A percentile compares a stretch with the other conserved stretches of the same genome.
Conservation (phyloP, 2,329 filamentous ascomycete genomes). For the Herpotrichia juniperi region DNA sequence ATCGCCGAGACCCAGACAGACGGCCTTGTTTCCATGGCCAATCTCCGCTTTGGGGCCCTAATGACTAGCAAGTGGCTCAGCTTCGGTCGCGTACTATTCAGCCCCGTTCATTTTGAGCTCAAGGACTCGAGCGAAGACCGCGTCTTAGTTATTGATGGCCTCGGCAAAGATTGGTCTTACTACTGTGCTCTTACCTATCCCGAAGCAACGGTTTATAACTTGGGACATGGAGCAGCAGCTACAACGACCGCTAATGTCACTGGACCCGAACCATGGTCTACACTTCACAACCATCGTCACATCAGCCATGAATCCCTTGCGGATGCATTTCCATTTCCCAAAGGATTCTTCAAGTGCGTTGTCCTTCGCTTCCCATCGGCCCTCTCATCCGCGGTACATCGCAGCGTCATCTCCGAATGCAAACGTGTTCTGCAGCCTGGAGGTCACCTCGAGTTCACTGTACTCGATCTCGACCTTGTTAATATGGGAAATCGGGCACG, state of each 20-base stretch:
- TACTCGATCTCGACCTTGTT: conserved; percentile 79
- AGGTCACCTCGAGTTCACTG: conserved; percentile 78
- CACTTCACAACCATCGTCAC: conserved; percentile 72
- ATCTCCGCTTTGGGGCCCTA: conserved; percentile 79
- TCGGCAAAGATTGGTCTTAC: conserved; percentile 91
- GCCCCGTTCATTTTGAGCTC: conserved; percentile 76
- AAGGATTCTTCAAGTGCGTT: conserved; percentile 76
- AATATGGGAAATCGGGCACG: conserved; percentile 79
- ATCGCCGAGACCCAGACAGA: conserved; percentile 45
- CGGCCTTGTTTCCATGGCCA: conserved; percentile 64
- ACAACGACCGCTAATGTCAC: conserved; percentile 16
- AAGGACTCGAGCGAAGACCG: conserved; percentile 63
- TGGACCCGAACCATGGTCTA: conserved; percentile 41
- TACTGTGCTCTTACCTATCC: conserved; percentile 84
- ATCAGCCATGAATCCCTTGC: conserved; percentile 69
- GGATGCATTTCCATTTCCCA: conserved; percentile 74
- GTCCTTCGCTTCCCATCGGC: conserved; percentile 79
- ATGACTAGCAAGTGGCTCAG: conserved; percentile 89
- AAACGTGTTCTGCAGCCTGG: conserved; percentile 79
- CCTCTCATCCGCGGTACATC: conserved; percentile 70
- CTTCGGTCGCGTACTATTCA: conserved; percentile 83
- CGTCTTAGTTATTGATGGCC: conserved; percentile 80
- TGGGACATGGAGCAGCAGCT: conserved; percentile 50
- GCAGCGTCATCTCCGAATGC: conserved; percentile 74
- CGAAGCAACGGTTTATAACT: conserved; percentile 75